Evolutionary conservation across 345 rosid species (phyloP).

Genomic region (Aethionema arabicum): DNA sequence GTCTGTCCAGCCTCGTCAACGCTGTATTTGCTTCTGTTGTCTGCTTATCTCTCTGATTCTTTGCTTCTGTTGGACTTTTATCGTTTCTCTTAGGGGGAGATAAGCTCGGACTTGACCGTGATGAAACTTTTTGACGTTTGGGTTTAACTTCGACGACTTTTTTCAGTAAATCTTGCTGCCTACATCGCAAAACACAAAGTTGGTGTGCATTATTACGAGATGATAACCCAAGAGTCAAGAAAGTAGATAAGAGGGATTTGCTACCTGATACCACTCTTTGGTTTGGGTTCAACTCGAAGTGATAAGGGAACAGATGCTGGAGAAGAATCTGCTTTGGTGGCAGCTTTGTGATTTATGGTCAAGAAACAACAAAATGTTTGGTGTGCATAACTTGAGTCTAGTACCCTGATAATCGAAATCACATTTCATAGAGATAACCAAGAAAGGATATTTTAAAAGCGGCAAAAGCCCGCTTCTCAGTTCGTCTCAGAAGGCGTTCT

Average conservation of each 20-base stretch:
- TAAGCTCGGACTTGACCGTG: conserved; percentile 32
- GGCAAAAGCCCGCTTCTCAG: conserved; percentile 97
- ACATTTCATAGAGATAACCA: neutral
- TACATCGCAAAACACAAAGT: conserved; percentile 25
- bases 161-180: conserved; percentile 90
- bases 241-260: neutral
- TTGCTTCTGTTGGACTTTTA: conserved; percentile 30
- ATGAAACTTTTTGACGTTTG: conserved; percentile 53
- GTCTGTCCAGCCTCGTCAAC: conserved; percentile 27
- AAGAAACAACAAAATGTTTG: conserved; percentile 39
- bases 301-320: conserved; percentile 80
- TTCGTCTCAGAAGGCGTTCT: conserved; percentile 88
- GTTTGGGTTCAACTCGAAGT: conserved; percentile 93
- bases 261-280: conserved; percentile 92
- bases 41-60: conserved; percentile 29
- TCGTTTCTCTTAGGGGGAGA: conserved; percentile 37
- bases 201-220: neutral
- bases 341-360: conserved; percentile 74
- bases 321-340: conserved; percentile 83
- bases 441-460: conserved; percentile 95
- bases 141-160: conserved; percentile 88
- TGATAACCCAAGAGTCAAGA: neutral
- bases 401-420: neutral
- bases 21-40: conserved; percentile 33
- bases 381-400: neutral